Base-by-base conservation (phyloP, 345 rosid species). In the Noccaea bulbosa region DNA sequence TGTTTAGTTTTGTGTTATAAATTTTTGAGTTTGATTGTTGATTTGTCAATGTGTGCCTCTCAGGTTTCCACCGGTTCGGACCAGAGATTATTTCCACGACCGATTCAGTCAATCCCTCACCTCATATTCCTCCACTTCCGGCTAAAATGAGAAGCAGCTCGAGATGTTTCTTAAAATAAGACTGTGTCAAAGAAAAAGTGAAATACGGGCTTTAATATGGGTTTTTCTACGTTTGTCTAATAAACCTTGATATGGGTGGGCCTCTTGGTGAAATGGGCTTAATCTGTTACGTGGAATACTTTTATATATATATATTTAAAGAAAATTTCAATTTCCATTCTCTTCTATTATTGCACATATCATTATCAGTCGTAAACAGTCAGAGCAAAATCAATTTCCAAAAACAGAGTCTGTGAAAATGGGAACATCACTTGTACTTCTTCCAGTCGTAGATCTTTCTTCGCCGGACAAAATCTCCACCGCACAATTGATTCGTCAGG, bases 61-160 rank as follows among this genome's bases (percentile, higher is more conserved):
- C 84, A 92, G 96, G 78, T 89, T 88, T 81, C 80, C 94, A 38
- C 89, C 91, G 0, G 78, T 92, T 7, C 83, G 86, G 60, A 65
- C 83, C 40, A 76, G 71, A 10, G 96, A 86, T 70, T 86, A 92
- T 81, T 59, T 85, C 61, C 73, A 75, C 67, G 86, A 87, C 70
- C 84, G 90, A n/a, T 22, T 85, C 30, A 78, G 83, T 70, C 80
- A 77, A 60, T 76, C 91, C 0, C 44, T 64, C 6, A 33, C 57
- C 24, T 45, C 76, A 12, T 64, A 72, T 39, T 64, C 64, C 12
- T 64, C 64, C 16, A 41, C 32, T 64, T 63, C 65, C 15, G 33
- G 14, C 15, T 38, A 44, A 62, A 62, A 33, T 41, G 68, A 41
- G 54, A 51, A 62, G 38, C 46, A 62, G 38, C 38, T 59, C 5